phyloP scores from a whole-genome alignment of 805 yeast genomes.

The Candida piceae region DNA sequence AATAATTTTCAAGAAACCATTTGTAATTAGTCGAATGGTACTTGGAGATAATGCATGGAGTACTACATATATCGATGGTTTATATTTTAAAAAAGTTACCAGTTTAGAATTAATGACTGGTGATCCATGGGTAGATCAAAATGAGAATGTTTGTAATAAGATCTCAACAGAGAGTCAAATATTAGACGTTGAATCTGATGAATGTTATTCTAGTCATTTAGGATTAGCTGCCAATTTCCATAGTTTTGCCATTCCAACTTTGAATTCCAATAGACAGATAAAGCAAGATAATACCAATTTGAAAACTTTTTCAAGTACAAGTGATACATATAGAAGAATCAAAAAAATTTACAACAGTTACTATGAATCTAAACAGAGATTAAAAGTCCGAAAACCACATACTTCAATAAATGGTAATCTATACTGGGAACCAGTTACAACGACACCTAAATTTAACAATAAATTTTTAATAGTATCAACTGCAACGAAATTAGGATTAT shows the following conservation, averaged over 20 bases:
- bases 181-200: slow-evolving; percentile 37
- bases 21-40: slow-evolving; percentile 27
- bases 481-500: slow-evolving; percentile 38
- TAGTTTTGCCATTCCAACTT: slow-evolving; percentile 23
- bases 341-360: slow-evolving; percentile 27
- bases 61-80: slow-evolving; percentile 33
- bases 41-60: slow-evolving; percentile 54
- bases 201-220: slow-evolving; percentile 33
- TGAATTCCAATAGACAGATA: too few species aligned
- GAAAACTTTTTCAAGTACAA: slow-evolving; percentile 16
- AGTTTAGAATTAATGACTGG: slow-evolving; percentile 46
- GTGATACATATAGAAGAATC: slow-evolving; percentile 25
- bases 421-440: slow-evolving; percentile 26
- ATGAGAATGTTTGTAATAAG: slow-evolving; percentile 19
- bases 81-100: slow-evolving; percentile 44
- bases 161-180: slow-evolving; percentile 37
- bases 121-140: slow-evolving; percentile 34
- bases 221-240: slow-evolving; percentile 35
- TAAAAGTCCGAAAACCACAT: slow-evolving; percentile 15
- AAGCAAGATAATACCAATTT: slow-evolving; percentile 2
- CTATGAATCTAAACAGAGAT: slow-evolving; percentile 20
- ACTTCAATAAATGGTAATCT: slow-evolving; percentile 22
- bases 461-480: slow-evolving; percentile 41
- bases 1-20: slow-evolving; percentile 31
- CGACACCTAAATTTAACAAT: slow-evolving; percentile 20